phyloP scores from a whole-genome alignment of 2,329 filamentous ascomycete species.

The Cadophora gregata region DNA sequence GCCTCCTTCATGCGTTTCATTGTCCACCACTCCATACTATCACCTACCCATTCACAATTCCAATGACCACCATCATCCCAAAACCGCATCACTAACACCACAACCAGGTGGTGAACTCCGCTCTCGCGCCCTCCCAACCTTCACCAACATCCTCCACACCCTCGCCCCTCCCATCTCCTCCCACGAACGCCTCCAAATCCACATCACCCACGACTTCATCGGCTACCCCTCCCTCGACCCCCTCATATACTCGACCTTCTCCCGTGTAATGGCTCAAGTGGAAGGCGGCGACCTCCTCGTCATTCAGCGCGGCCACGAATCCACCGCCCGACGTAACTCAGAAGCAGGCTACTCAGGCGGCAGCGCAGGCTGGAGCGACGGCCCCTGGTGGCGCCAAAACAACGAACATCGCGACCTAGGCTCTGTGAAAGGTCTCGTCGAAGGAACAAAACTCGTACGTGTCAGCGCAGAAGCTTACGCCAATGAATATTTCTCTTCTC shows the following conservation, averaged over 20 bases:
- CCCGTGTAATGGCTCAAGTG: constrained; percentile 97
- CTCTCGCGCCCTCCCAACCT: constrained; percentile 88
- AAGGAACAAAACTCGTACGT: constrained; percentile 89
- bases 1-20: background rate
- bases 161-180: constrained; percentile 95
- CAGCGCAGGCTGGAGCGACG: constrained; percentile 82
- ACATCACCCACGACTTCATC: constrained; percentile 94
- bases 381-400: constrained; percentile 90
- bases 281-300: constrained; percentile 96
- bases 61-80: background rate
- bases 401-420: constrained; percentile 77
- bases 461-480: constrained; percentile 90
- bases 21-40: background rate
- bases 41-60: background rate
- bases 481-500: constrained; percentile 78
- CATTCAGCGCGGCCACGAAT: constrained; percentile 90
- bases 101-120: constrained; percentile 80
- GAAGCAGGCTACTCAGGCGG: constrained; percentile 63
- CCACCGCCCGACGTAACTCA: constrained; percentile 69
- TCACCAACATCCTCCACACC: constrained; percentile 92
- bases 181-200: constrained; percentile 95
- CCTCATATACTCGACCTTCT: constrained; percentile 89
- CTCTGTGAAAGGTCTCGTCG: constrained; percentile 77
- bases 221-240: constrained; percentile 95
- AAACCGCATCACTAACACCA: constrained; percentile 24